Evolutionary conservation across 2,329 filamentous ascomycete species (phyloP).

Genomic region (Cytospora piceae): DNA sequence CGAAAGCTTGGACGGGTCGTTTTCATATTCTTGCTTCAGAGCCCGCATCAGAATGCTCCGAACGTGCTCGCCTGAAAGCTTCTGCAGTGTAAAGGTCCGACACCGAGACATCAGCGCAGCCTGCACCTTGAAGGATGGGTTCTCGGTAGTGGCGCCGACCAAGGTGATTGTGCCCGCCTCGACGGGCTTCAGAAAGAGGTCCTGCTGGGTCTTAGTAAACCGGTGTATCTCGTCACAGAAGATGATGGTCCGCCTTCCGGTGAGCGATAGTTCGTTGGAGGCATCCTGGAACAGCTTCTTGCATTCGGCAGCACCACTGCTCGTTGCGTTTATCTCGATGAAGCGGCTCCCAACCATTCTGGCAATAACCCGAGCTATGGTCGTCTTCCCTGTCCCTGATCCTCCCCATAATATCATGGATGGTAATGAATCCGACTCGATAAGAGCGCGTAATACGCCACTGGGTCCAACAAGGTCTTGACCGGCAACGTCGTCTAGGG

Average conservation of each 20-base stretch:
- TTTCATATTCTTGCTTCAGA: constrained; percentile 61
- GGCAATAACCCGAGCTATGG: constrained; percentile 90
- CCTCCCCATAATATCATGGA: constrained; percentile 95
- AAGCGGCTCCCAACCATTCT: constrained; percentile 82
- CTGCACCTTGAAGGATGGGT: constrained; percentile 92
- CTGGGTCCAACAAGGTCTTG: constrained; percentile 86
- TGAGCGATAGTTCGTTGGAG: constrained; percentile 75
- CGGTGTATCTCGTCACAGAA: constrained; percentile 98
- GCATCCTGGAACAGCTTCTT: constrained; percentile 92
- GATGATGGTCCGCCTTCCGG: constrained; percentile 89
- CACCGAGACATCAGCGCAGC: constrained; percentile 86
- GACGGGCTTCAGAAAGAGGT: constrained; percentile 90
- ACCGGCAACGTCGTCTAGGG: constrained; percentile 83
- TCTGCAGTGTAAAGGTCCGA: constrained; percentile 83
- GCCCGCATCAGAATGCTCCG: constrained; percentile 77
- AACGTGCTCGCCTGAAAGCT: constrained; percentile 74
- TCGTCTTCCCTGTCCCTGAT: constrained; percentile 83
- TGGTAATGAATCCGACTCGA: constrained; percentile 82
- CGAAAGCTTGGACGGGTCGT: constrained; percentile 39
- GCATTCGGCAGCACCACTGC: constrained; percentile 83
- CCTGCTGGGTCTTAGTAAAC: constrained; percentile 90
- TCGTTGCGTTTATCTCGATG: constrained; percentile 94
- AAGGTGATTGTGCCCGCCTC: constrained; percentile 89
- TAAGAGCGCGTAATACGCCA: constrained; percentile 84
- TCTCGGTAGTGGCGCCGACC: constrained; percentile 95